Conservation (phyloP, 371 early-diverging fungal species). For the Batrachochytrium dendrobatidis region DNA sequence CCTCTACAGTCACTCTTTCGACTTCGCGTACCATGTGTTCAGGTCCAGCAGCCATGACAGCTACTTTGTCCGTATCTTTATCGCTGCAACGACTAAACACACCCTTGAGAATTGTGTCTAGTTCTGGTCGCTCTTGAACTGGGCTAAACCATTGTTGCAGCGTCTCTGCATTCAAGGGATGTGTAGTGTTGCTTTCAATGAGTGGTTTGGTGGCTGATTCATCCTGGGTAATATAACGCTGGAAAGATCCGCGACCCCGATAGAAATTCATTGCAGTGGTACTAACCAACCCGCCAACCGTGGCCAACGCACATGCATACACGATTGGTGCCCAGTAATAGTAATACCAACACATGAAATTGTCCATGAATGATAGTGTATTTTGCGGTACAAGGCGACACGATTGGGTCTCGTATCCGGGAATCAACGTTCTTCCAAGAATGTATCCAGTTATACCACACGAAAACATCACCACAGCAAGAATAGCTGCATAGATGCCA, state of each 20-base stretch:
- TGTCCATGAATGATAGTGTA: too few species aligned
- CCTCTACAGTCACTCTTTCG: not conserved
- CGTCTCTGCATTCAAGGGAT: not conserved
- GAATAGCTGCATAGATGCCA: not conserved
- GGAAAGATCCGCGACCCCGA: too few species aligned
- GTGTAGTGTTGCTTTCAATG: too few species aligned
- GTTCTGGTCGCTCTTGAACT: not conserved
- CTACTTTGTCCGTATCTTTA: too few species aligned
- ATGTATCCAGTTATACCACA: not conserved
- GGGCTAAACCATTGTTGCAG: not conserved
- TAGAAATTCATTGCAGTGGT: not conserved
- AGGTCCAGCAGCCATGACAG: slow-evolving; percentile 5
- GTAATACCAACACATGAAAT: not conserved
- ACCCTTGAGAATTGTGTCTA: not conserved
- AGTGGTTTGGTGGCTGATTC: too few species aligned
- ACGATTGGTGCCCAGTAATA: not conserved
- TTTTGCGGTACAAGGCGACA: too few species aligned
- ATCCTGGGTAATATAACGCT: too few species aligned
- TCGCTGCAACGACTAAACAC: too few species aligned
- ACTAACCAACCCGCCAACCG: not conserved
- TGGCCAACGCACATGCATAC: not conserved
- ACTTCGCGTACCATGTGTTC: not conserved
- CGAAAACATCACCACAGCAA: not conserved
- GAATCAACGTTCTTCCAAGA: not conserved
- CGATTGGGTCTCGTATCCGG: not conserved